A percentile compares a stretch with the other conserved stretches of the same genome.
These are phyloP conservation scores for Pyrrhoderma lamaoense DNA, from an alignment of 1,284 basidiomycete genomes.

Conservation along the genomic window DNA sequence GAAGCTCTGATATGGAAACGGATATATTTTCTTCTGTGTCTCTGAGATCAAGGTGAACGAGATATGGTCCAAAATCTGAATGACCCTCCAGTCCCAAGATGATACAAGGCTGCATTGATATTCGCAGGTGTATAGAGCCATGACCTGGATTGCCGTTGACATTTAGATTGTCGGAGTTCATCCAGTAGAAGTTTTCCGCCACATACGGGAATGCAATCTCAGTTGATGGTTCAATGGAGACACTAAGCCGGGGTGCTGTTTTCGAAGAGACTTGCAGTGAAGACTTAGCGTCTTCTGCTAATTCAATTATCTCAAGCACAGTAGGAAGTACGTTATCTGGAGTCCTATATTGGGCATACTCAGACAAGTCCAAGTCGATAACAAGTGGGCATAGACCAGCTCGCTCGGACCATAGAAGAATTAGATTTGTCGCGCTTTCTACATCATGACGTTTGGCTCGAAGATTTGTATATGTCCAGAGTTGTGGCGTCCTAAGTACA, in stretches of 20 bases:
- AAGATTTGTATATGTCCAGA: conserved; percentile 13
- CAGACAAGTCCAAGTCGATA: conserved; percentile 12
- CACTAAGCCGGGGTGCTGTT: background rate
- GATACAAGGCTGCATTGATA: conserved; percentile 8
- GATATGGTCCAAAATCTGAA: conserved; percentile 6
- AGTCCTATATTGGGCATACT: conserved; percentile 3
- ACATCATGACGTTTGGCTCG: background rate
- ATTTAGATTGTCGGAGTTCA: background rate
- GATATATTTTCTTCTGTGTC: background rate
- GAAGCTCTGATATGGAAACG: background rate
- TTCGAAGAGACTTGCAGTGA: background rate
- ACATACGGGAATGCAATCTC: conserved; percentile 4
- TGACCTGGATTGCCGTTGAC: background rate
- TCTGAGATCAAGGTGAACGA: conserved; percentile 12
- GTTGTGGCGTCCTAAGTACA: conserved; percentile 6
- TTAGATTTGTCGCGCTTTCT: conserved; percentile 4
- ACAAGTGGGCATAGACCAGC: conserved; percentile 6
- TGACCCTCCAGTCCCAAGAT: conserved; percentile 9
- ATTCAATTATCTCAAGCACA: conserved; percentile 4
- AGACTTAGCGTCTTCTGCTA: conserved; percentile 3
- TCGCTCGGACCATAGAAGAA: conserved; percentile 8
- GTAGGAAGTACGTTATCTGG: conserved; percentile 8
- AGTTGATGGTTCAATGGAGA: conserved; percentile 3
- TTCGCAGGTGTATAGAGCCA: conserved; percentile 2
- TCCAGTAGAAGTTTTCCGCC: conserved; percentile 6